Percentiles rank a stretch among this genome's conserved stretches.
Conservation (phyloP, 345 rosid genomes). For the Citrus hindsii region DNA sequence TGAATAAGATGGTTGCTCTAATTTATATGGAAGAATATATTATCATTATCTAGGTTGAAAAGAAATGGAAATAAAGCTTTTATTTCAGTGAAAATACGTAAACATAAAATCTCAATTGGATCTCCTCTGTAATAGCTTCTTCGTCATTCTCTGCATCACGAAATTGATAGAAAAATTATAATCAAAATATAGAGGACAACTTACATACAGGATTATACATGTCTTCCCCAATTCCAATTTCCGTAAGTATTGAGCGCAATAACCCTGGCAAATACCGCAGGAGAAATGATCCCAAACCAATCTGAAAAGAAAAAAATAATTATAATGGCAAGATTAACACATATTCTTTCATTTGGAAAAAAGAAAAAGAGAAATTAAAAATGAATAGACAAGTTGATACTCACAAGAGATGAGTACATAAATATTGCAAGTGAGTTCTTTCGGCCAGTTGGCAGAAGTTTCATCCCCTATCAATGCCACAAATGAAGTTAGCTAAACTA, state of each 20-base stretch:
- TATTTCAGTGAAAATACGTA: neutral
- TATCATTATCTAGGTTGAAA: neutral
- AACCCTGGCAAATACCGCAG: conserved; percentile 71
- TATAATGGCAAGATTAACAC: neutral
- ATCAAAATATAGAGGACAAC: conserved; percentile 28
- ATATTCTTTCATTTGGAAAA: neutral
- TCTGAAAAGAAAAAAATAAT: conserved; percentile 32
- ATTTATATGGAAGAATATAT: too few relatives aligned
- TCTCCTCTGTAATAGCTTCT: neutral
- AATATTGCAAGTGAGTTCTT: conserved; percentile 77
- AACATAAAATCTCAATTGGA: neutral
- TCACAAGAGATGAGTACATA: conserved; percentile 72
- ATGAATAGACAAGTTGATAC: conserved; percentile 18
- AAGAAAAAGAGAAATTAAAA: neutral
- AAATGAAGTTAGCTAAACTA: conserved; percentile 1
- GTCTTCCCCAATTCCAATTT: conserved; percentile 88
- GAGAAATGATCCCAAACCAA: conserved; percentile 88
- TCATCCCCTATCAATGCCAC: conserved; percentile 71
- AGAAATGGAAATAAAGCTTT: neutral
- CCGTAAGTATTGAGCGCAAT: conserved; percentile 53
- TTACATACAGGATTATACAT: conserved; percentile 99
- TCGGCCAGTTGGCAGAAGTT: conserved; percentile 84
- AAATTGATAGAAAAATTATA: neutral
- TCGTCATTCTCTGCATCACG: neutral
- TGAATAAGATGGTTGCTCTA: neutral